Base-by-base conservation (phyloP, 352 stramenopile species). In the Globisporangium spiculum region DNA sequence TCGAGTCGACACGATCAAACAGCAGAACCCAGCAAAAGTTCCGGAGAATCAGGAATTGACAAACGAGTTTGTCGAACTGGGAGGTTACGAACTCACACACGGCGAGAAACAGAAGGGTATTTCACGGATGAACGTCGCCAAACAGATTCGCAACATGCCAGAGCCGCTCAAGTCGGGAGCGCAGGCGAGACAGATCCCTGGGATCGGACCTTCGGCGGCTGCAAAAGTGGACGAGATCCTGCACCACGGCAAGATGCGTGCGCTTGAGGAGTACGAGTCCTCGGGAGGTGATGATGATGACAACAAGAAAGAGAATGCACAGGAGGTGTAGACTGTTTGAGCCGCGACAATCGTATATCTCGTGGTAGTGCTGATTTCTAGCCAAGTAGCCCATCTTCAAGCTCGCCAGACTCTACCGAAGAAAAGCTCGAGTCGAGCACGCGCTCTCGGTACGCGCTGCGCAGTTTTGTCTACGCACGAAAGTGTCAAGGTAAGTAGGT, bases 21-120 rank as follows among this genome's bases (percentile, higher is more conserved):
- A 72, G 38, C 71, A 74, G 3, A 74, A 86, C 30, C 78, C 74
- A 3, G 74, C 76, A 6, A 82, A 72, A 50, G 73, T 72, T 24
- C 61, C 74, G 2, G 66, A 36, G 41, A 86, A 86, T 53, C 67
- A 86, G 54, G 69, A 75, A 38, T 54, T 85, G 4, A 74, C 75
- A 1, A 66, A 81, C n/a, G 65, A 83, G 34, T 83, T 85, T 60
- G 75, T 85, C n/a, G 74, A 81, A 12, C 65, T 85, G 0, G 78
- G 75, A 0, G 74, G 61, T 2, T 68, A 64, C 27, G 78, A 85
- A 16, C 53, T 85, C 5, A 67, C 61, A 26, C 73, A 70, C 18
- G 74, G 78, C 5, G 59, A 79, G 24, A 79, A 36, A 27, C 77
- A 83, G 44, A 77, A 79, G 38, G 75, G 75, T 0, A 74, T 83